These are phyloP conservation scores for Corylus heterophylla DNA, from an alignment of 306 rosid genomes.

Conservation along the genomic window DNA sequence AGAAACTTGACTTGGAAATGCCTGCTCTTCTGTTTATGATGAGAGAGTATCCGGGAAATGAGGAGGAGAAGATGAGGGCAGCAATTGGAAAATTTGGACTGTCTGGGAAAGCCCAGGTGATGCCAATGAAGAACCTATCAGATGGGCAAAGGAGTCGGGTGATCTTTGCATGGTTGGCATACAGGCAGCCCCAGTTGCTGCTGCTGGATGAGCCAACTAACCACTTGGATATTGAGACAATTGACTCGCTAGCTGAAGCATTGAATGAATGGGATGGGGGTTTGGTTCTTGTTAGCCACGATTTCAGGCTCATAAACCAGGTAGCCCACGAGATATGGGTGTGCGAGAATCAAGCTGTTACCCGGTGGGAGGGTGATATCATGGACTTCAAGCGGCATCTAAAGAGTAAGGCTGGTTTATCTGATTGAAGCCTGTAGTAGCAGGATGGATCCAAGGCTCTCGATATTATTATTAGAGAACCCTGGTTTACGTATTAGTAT, in stretches of 20 bases:
- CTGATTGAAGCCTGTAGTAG: slow-evolving; percentile 43
- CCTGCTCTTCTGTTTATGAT: slow-evolving; percentile 85
- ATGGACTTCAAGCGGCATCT: slow-evolving; percentile 91
- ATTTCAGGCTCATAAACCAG: slow-evolving; percentile 97
- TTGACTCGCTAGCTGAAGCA: slow-evolving; percentile 93
- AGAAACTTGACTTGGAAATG: slow-evolving; percentile 85
- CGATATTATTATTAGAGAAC: slow-evolving; percentile 7
- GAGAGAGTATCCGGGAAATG: slow-evolving; percentile 87
- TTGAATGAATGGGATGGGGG: slow-evolving; percentile 99
- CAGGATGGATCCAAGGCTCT: background rate
- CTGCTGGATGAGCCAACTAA: slow-evolving; percentile 94
- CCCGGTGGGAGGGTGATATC: slow-evolving; percentile 90
- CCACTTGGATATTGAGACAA: slow-evolving; percentile 96
- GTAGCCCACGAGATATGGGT: slow-evolving; percentile 98
- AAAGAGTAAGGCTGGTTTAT: slow-evolving; percentile 72
- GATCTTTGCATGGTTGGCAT: slow-evolving; percentile 94
- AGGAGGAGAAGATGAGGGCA: slow-evolving; percentile 96
- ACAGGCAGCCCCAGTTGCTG: slow-evolving; percentile 86
- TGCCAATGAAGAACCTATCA: slow-evolving; percentile 94
- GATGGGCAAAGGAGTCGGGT: slow-evolving; percentile 99
- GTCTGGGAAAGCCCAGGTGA: slow-evolving; percentile 94
- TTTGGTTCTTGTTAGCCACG: slow-evolving; percentile 94
- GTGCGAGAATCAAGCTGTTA: slow-evolving; percentile 82
- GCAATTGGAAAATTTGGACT: slow-evolving; percentile 91
- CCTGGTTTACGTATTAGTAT: slow-evolving; percentile 7